These are phyloP conservation scores for Monosporascus ibericus DNA, from an alignment of 2,329 filamentous ascomycete species.

Conservation along the genomic window DNA sequence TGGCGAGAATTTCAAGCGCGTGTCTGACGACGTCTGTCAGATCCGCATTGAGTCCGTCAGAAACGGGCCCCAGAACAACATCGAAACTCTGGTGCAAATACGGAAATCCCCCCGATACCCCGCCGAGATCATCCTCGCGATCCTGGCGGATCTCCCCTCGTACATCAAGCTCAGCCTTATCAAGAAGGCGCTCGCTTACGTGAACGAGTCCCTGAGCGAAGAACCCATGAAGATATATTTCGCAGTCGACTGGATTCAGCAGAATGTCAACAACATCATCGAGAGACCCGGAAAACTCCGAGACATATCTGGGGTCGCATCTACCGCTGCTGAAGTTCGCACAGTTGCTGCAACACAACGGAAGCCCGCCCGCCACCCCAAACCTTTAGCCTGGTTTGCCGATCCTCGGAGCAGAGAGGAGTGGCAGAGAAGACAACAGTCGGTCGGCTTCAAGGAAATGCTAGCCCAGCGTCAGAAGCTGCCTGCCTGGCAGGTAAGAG, in stretches of 20 bases:
- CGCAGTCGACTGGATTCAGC: slow-evolving; percentile 85
- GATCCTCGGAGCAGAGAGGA: slow-evolving; percentile 55
- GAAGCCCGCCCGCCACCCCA: slow-evolving; percentile 42
- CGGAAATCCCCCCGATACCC: slow-evolving; percentile 73
- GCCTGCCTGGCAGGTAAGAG: slow-evolving; percentile 81
- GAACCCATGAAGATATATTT: slow-evolving; percentile 88
- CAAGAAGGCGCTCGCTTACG: slow-evolving; percentile 67
- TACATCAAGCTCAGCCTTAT: slow-evolving; percentile 90
- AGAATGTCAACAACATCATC: slow-evolving; percentile 75
- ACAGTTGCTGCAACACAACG: slow-evolving; percentile 21
- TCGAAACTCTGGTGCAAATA: slow-evolving; percentile 57
- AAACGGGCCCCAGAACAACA: slow-evolving; percentile 41
- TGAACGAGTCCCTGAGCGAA: slow-evolving; percentile 64
- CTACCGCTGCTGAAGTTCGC: slow-evolving; percentile 54
- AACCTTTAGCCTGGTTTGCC: slow-evolving; percentile 57
- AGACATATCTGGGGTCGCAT: slow-evolving; percentile 75
- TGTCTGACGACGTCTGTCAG: slow-evolving; percentile 60
- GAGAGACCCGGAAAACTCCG: slow-evolving; percentile 76
- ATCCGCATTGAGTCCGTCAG: slow-evolving; percentile 57
- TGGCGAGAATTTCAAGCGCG: slow-evolving; percentile 61
- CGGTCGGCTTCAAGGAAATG: slow-evolving; percentile 67
- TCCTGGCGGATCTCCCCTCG: slow-evolving; percentile 69
- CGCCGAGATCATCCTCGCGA: slow-evolving; percentile 58
- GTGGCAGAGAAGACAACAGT: slow-evolving; percentile 65
- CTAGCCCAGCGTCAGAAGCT: slow-evolving; percentile 63